phyloP scores from a whole-genome alignment of 2,329 filamentous ascomycete species.

The Apiospora saccharicola region DNA sequence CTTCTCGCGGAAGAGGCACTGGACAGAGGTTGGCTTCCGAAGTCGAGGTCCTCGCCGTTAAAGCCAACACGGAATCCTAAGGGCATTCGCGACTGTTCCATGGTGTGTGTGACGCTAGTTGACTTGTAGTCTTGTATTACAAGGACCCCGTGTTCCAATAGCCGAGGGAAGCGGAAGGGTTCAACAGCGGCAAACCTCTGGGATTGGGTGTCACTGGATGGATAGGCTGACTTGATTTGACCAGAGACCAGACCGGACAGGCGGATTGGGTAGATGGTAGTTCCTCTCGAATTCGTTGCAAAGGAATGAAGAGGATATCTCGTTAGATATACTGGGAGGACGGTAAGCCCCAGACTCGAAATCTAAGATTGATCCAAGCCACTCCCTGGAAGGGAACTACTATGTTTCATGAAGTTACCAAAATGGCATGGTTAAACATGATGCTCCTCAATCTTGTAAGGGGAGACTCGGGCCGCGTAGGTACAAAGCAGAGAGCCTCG shows the following conservation, averaged over 20 bases:
- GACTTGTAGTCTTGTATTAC: neutral
- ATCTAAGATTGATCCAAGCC: conserved; percentile 11
- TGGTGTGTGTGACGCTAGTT: conserved; percentile 29
- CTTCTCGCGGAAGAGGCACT: conserved; percentile 39
- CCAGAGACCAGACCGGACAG: neutral
- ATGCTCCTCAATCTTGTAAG: conserved; percentile 36
- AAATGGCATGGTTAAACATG: conserved; percentile 36
- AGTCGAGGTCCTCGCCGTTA: conserved; percentile 44
- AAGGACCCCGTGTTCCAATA: conserved; percentile 11
- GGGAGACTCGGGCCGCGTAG: conserved; percentile 37
- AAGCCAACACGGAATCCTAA: conserved; percentile 45
- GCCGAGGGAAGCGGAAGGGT: neutral
- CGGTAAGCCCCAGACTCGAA: conserved; percentile 4
- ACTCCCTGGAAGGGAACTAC: conserved; percentile 20
- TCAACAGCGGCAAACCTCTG: neutral
- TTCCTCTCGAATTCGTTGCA: neutral
- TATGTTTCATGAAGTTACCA: conserved; percentile 30
- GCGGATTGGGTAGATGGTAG: neutral
- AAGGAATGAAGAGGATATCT: conserved; percentile 40
- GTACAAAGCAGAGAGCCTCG: conserved; percentile 31
- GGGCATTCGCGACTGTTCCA: conserved; percentile 26
- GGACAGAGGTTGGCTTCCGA: conserved; percentile 33
- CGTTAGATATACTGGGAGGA: conserved; percentile 37
- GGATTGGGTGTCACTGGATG: neutral
- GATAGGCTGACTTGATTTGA: neutral